Conservation (phyloP, 2,329 filamentous ascomycete species). For the Calonectria leucothoes region DNA sequence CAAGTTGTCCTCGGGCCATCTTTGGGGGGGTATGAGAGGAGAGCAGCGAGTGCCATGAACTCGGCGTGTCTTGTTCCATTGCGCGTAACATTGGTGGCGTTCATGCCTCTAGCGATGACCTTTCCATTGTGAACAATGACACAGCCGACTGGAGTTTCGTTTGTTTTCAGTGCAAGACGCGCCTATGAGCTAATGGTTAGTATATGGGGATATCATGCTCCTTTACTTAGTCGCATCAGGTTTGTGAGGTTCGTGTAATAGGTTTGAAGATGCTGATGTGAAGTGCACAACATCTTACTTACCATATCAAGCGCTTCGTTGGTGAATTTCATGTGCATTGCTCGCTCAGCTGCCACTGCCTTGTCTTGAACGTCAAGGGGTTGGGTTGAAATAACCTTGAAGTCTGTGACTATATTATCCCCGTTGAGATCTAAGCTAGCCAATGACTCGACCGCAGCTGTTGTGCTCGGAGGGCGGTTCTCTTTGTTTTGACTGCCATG, state of each 20-base stretch:
- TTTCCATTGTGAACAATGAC: conserved; percentile 85
- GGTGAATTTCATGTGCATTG: conserved; percentile 72
- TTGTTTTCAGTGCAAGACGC: conserved; percentile 82
- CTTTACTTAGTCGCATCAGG: neutral
- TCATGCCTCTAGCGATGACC: conserved; percentile 92
- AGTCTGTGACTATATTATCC: neutral
- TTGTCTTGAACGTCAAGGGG: conserved; percentile 40
- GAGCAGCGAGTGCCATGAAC: conserved; percentile 82
- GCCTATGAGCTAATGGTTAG: conserved; percentile 65
- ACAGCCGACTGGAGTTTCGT: conserved; percentile 97
- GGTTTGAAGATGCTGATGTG: neutral
- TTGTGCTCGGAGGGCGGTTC: conserved; percentile 38
- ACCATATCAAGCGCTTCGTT: conserved; percentile 89
- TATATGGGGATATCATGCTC: neutral
- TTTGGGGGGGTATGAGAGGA: conserved; percentile 57
- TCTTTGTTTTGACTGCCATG: conserved; percentile 40
- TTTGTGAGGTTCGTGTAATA: neutral
- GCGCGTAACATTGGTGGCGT: conserved; percentile 92
- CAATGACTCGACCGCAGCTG: conserved; percentile 25
- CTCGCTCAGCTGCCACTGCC: conserved; percentile 45
- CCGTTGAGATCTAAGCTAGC: conserved; percentile 33
- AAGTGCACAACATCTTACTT: conserved; percentile 43
- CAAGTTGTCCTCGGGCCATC: conserved; percentile 45
- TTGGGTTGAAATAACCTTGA: neutral
- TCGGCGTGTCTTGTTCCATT: conserved; percentile 96